These are phyloP conservation scores for Biscutella laevigata DNA, from an alignment of 441 rosid species.

Conservation along the genomic window DNA sequence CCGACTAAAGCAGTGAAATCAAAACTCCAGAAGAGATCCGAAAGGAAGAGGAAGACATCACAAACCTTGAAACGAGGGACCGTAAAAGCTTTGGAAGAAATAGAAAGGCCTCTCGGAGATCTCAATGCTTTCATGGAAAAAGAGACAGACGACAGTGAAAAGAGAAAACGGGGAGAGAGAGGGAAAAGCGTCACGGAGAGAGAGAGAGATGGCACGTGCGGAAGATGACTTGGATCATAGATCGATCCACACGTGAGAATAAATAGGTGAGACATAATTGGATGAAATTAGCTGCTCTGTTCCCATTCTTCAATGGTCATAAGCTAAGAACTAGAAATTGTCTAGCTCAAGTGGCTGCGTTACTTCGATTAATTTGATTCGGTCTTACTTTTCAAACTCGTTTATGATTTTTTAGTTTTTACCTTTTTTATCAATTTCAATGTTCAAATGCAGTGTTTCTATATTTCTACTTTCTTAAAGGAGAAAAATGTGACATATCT, in stretches of 20 bases:
- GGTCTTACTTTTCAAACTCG: constrained; percentile 3
- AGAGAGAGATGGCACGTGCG: constrained; percentile 17
- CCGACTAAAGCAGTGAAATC: too few relatives aligned
- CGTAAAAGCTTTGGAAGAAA: constrained; percentile 8
- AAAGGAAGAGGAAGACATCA: background rate
- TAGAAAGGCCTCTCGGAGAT: constrained; percentile 11
- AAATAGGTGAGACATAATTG: too few relatives aligned
- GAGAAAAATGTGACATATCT: background rate
- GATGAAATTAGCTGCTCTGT: constrained; percentile 1
- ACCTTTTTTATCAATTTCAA: constrained; percentile 1
- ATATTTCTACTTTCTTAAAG: background rate
- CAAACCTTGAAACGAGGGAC: constrained; percentile 10
- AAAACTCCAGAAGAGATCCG: background rate
- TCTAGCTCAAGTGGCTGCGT: constrained; percentile 13
- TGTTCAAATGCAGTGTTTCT: constrained; percentile 17
- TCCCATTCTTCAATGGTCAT: background rate
- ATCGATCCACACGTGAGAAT: constrained; percentile 7
- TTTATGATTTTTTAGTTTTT: too few relatives aligned
- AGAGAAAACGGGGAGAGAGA: background rate
- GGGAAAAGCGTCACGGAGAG: constrained; percentile 21
- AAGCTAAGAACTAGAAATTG: background rate
- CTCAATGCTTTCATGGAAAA: constrained; percentile 15
- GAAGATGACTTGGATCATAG: constrained; percentile 1
- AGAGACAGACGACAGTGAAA: constrained; percentile 17
- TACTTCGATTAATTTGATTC: too few relatives aligned